These are phyloP conservation scores for Eucalyptus lansdowneana DNA, from an alignment of 345 rosid genomes.

Conservation along the genomic window DNA sequence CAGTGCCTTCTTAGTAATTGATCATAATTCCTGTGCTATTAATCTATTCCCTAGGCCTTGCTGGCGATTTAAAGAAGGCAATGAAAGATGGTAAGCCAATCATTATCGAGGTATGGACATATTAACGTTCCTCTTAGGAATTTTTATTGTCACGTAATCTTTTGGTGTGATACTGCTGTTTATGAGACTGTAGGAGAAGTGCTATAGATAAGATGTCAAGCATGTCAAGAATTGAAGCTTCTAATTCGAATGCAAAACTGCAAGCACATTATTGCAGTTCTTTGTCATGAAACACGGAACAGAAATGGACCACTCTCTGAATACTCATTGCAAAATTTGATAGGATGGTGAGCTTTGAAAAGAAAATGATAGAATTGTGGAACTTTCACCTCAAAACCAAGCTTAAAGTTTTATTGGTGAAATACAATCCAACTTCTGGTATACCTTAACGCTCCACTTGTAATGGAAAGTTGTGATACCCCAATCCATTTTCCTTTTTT, in stretches of 20 bases:
- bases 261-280: not conserved
- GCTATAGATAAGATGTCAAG: too few relatives aligned
- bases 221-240: too few relatives aligned
- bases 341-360: not conserved
- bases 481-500: not conserved
- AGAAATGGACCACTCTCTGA: not conserved
- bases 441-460: not conserved
- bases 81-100: constrained; percentile 99
- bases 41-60: constrained; percentile 54
- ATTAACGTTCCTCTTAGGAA: not conserved
- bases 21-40: not conserved
- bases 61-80: constrained; percentile 98
- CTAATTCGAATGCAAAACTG: not conserved
- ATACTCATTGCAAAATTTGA: not conserved
- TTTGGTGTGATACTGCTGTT: not conserved
- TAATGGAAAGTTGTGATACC: not conserved
- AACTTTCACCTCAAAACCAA: not conserved
- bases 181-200: not conserved
- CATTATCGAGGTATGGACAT: constrained; percentile 68
- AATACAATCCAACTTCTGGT: not conserved
- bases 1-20: not conserved
- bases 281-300: not conserved
- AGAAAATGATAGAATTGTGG: not conserved
- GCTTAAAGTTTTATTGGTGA: not conserved
- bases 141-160: not conserved